A percentile compares a stretch with the other conserved stretches of the same genome.
phyloP scores from a whole-genome alignment of 805 yeast genomes.

The Candida railenensis region DNA sequence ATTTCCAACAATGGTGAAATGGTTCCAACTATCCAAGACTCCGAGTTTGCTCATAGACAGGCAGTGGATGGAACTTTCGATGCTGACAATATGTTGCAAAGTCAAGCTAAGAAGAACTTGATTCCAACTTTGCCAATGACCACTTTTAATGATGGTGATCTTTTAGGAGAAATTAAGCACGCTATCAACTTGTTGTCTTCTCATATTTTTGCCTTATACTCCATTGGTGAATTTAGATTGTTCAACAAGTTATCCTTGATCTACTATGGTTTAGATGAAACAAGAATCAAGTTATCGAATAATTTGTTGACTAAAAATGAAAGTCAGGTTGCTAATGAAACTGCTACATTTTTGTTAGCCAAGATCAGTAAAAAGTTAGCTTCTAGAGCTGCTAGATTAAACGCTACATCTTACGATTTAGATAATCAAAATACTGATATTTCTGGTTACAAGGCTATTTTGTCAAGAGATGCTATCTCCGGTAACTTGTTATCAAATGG shows the following conservation, averaged over 20 bases:
- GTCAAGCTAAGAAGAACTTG: conserved; percentile 1
- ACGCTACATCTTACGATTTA: conserved; percentile 38
- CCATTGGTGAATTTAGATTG: conserved; percentile 66
- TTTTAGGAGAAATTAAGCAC: conserved; percentile 57
- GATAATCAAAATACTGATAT: conserved; percentile 46
- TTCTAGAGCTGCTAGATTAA: conserved; percentile 39
- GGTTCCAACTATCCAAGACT: conserved; percentile 33
- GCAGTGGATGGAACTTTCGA: conserved; percentile 16
- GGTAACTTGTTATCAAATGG: conserved; percentile 52
- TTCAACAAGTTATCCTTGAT: conserved; percentile 54
- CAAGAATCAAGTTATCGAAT: conserved; percentile 52
- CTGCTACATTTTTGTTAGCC: conserved; percentile 51
- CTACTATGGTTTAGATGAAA: conserved; percentile 57
- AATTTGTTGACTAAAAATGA: conserved; percentile 57
- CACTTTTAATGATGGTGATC: conserved; percentile 30
- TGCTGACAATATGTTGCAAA: conserved; percentile 5
- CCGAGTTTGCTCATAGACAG: conserved; percentile 24
- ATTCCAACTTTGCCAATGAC: conserved; percentile 57
- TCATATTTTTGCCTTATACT: conserved; percentile 68
- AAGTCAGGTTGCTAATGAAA: conserved; percentile 44
- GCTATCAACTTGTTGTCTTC: conserved; percentile 57
- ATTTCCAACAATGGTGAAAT: conserved; percentile 18
- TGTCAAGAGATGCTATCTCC: conserved; percentile 59
- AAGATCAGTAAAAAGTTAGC: conserved; percentile 62
- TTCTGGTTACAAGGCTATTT: conserved; percentile 65